Base-by-base conservation (phyloP, 2,329 filamentous ascomycete genomes). In the Parascedosporium putredinis region DNA sequence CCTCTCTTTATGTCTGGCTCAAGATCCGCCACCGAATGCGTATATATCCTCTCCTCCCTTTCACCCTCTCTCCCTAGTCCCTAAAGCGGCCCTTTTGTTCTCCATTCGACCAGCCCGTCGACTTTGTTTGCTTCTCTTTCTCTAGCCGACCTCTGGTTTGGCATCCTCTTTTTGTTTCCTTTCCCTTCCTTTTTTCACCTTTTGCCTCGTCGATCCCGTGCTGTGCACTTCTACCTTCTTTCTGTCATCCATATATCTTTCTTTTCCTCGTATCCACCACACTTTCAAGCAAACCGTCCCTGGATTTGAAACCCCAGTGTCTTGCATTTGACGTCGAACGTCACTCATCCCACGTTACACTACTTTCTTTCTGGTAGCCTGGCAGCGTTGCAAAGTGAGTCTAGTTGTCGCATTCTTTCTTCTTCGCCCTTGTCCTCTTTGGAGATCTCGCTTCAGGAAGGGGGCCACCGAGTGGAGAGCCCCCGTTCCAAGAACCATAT, bases 341-440 rank as follows among this genome's bases (percentile, higher is more conserved):
- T 42, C 38, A 22, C 7, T 23, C 38, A 42, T 42, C 38, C 38
- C 23, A 42, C 38, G 38, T 42, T 42, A 42, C 38, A 42, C 16
- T 22, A 20, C 38, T n/a, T n/a, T n/a, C 38, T 42, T 16, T 20
- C 23, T 42, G 18, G 38, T 42, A 42, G 10, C 38, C 20, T 20
- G 18, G 38, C 23, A 42, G 23, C 16, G 38, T 42, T 20, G 38
- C 38, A 42, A 42, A 42, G 38, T 42, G 38, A 42, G 38, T 42
- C 18, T 42, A 20, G 38, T 6, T 18, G 18, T 42, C 20, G n/a
- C 7, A 20, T 22, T 42, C 20, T 24, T n/a, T 36, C 8, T 24
- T 16, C 16, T 36, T 7, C 27, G 27, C 38, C 12, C 38, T 20
- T 20, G 20, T 20, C 14, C 18, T 20, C 20, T 12, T 1, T 42